These are phyloP conservation scores for Pythium coloratum DNA, from an alignment of 352 stramenopile genomes.

Conservation along the genomic window DNA sequence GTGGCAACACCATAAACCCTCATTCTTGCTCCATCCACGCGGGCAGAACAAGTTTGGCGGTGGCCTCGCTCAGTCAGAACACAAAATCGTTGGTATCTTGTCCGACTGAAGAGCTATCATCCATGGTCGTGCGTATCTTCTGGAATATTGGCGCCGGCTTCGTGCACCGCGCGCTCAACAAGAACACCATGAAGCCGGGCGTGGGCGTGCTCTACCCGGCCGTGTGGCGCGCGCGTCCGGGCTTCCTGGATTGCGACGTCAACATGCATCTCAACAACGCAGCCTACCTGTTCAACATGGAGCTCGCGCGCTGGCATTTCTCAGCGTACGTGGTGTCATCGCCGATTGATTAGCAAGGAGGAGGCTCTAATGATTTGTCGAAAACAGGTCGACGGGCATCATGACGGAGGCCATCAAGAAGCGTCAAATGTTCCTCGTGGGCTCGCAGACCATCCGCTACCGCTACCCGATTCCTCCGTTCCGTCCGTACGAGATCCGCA, in stretches of 20 bases:
- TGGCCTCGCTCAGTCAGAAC: background rate
- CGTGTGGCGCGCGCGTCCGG: slow-evolving; percentile 64
- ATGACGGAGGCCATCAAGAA: slow-evolving; percentile 63
- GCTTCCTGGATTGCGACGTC: slow-evolving; percentile 78
- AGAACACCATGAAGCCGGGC: slow-evolving; percentile 44
- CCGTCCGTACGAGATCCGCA: slow-evolving; percentile 38
- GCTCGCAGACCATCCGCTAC: slow-evolving; percentile 49
- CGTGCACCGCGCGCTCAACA: slow-evolving; percentile 54
- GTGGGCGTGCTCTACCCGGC: slow-evolving; percentile 64
- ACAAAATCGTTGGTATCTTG: no score
- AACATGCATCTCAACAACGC: slow-evolving; percentile 90
- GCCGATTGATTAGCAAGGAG: no score
- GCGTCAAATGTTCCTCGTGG: slow-evolving; percentile 57
- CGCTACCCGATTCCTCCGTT: slow-evolving; percentile 35
- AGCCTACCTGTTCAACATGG: slow-evolving; percentile 80
- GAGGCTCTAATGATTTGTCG: no score
- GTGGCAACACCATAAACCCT: background rate
- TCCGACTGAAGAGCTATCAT: background rate
- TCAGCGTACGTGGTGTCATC: slow-evolving; percentile 42
- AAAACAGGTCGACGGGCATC: slow-evolving; percentile 43
- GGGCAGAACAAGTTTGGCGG: background rate
- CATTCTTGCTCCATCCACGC: background rate
- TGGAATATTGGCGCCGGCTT: slow-evolving; percentile 71
- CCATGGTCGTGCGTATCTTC: slow-evolving; percentile 68
- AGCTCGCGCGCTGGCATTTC: slow-evolving; percentile 86